Percentiles rank a stretch among this genome's conserved stretches.
These are phyloP conservation scores for Rhizoclosmatium globosum DNA, from an alignment of 192 early-diverging fungal species.

Conservation along the genomic window DNA sequence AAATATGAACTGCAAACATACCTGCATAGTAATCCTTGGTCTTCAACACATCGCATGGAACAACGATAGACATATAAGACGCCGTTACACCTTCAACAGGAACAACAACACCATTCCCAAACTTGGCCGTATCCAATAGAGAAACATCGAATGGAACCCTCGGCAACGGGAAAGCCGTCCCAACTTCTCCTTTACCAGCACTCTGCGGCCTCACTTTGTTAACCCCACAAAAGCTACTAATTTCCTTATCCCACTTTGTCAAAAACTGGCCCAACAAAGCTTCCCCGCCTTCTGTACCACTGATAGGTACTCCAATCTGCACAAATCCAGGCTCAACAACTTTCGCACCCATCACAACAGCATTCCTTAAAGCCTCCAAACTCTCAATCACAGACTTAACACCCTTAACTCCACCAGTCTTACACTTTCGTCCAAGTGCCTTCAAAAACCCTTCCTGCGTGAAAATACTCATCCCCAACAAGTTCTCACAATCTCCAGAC, in stretches of 20 bases:
- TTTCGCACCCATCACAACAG: neutral
- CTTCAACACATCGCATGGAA: slow-evolving; percentile 63
- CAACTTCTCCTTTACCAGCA: neutral
- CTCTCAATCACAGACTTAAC: slow-evolving; percentile 22
- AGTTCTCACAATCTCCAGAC: slow-evolving; percentile 49
- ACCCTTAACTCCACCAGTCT: slow-evolving; percentile 26
- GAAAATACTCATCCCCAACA: slow-evolving; percentile 71
- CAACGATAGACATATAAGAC: slow-evolving; percentile 54
- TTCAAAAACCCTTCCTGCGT: slow-evolving; percentile 73
- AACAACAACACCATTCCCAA: slow-evolving; percentile 51
- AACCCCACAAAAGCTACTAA: neutral
- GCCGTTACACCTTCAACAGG: slow-evolving; percentile 59
- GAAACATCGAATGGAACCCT: slow-evolving; percentile 39
- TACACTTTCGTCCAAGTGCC: slow-evolving; percentile 54
- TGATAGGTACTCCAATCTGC: slow-evolving; percentile 44
- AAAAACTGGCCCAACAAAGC: slow-evolving; percentile 21
- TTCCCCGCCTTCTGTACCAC: neutral
- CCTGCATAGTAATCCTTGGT: slow-evolving; percentile 58
- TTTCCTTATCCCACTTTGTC: slow-evolving; percentile 44
- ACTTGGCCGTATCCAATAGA: slow-evolving; percentile 30
- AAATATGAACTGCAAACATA: slow-evolving; percentile 7
- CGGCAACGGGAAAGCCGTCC: slow-evolving; percentile 59
- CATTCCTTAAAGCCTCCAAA: neutral
- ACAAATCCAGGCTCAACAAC: slow-evolving; percentile 47
- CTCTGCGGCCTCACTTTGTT: neutral